phyloP scores from a whole-genome alignment of 768 basidiomycete genomes.

The Tylopilus felleus region DNA sequence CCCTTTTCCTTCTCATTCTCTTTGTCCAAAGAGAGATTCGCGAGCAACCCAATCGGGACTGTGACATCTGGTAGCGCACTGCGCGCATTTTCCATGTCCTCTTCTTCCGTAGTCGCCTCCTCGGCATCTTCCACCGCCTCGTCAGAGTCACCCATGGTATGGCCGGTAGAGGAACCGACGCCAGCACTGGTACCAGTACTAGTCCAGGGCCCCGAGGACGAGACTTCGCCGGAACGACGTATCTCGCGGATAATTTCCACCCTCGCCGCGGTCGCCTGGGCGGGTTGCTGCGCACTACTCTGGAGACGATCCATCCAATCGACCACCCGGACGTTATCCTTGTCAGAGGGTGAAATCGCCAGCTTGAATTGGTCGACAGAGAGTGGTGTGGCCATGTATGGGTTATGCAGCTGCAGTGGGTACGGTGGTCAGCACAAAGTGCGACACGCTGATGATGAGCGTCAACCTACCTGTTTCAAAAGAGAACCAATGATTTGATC shows the following conservation, averaged over 20 bases:
- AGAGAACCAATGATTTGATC: conserved; percentile 83
- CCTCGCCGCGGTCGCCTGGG: conserved; percentile 35
- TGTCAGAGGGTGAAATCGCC: conserved; percentile 74
- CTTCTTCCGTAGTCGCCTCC: conserved; percentile 32
- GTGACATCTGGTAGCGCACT: conserved; percentile 62
- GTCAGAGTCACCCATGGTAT: conserved; percentile 37
- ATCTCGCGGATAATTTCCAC: conserved; percentile 30
- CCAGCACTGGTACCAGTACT: background rate
- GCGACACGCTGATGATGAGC: background rate
- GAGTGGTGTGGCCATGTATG: conserved; percentile 74
- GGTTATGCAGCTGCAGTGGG: conserved; percentile 54
- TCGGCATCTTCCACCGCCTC: conserved; percentile 32
- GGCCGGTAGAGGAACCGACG: background rate
- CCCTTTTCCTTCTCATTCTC: conserved; percentile 40
- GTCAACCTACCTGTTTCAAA: conserved; percentile 63
- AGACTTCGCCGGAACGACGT: conserved; percentile 26
- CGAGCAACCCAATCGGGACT: conserved; percentile 74
- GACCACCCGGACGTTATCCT: conserved; percentile 62
- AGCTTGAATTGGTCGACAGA: conserved; percentile 75
- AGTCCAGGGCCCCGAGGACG: background rate
- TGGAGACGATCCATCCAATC: conserved; percentile 74
- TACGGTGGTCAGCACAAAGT: background rate
- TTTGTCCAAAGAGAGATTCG: conserved; percentile 64
- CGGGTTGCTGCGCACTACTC: conserved; percentile 50
- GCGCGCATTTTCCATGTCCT: conserved; percentile 45